Base-by-base conservation (phyloP, 108 stramenopile genomes). In the Heterococcus sp. region DNA sequence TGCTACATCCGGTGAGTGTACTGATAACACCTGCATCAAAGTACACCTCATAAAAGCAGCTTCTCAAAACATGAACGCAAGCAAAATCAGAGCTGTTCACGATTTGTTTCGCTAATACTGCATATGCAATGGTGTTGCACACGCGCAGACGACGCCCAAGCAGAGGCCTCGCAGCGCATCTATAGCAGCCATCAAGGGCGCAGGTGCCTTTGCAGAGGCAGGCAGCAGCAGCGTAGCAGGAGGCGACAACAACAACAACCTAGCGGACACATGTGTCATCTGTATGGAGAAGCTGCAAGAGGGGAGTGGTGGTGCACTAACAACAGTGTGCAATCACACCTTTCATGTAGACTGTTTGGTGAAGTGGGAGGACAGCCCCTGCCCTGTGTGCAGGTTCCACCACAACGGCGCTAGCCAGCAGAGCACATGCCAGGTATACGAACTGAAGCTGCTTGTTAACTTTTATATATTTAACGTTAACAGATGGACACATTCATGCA, bases 321-420 rank as follows among this genome's bases (percentile, higher is more conserved):
- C 94, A 3, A 96, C 95, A 3, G 93, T 93, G 69, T 96, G 95
- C 79, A 96, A 96, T 78, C 95, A 96, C 86, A 91, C 91, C 8
- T 96, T 96, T 74, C 95, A 96, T 82, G 86, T 92, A 38, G 90
- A 92, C 64, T 96, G 95, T 70, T 76, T 95, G 30, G 67, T 86
- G 33, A 90, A 88, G 74, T 94, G 94, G 87, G 87, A 92, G 74
- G 94, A 92, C 77, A 89, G 92, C 28, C 92, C 93, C 0, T 96
- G 95, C 75, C 94, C 94, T 1, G 95, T 96, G 0, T 96, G 95
- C 83, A 85, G 95, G 46, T 94, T 92, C 75, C 92, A 94, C 75
- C 93, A 94, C 86, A 90, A 93, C 64, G 93, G 93, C 66, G 85
- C 92, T 69, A 93, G 75, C 83, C 40, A 94, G 67, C 40, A 63